These are phyloP conservation scores for Ceratocystis alfenasii DNA, from an alignment of 2,329 filamentous ascomycete genomes.

Conservation along the genomic window DNA sequence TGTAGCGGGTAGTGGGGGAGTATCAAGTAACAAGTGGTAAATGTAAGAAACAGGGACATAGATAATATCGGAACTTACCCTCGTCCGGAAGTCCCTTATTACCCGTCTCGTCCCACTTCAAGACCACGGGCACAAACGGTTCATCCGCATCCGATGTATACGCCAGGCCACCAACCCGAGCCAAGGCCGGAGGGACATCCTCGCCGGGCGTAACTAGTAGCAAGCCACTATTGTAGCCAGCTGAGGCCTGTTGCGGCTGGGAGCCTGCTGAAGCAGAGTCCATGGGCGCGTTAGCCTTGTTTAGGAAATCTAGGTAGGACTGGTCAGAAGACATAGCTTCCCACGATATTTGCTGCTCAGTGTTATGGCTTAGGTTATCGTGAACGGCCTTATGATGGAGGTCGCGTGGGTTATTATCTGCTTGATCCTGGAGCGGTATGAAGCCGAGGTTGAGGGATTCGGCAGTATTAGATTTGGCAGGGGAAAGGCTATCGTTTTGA, in stretches of 20 bases:
- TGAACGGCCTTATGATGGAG: neutral
- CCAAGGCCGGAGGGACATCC: slow-evolving; percentile 48
- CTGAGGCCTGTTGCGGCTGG: slow-evolving; percentile 8
- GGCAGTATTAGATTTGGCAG: neutral
- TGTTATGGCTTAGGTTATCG: slow-evolving; percentile 11
- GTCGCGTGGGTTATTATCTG: neutral
- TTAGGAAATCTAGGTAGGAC: slow-evolving; percentile 71
- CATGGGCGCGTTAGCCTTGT: slow-evolving; percentile 74
- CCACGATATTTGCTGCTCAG: slow-evolving; percentile 9
- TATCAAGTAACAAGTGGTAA: neutral
- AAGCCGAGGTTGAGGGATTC: slow-evolving; percentile 2
- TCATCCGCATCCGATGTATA: slow-evolving; percentile 79
- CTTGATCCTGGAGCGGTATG: slow-evolving; percentile 3
- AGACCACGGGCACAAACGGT: slow-evolving; percentile 64
- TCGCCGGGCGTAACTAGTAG: slow-evolving; percentile 43
- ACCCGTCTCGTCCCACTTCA: slow-evolving; percentile 46
- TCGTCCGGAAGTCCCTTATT: slow-evolving; percentile 46
- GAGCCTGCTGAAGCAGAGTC: slow-evolving; percentile 24
- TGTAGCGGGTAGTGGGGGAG: neutral
- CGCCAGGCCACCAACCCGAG: slow-evolving; percentile 41
- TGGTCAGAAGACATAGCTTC: slow-evolving; percentile 59
- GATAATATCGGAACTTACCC: slow-evolving; percentile 34
- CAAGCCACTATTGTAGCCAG: slow-evolving; percentile 31
- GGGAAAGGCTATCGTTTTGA: neutral
- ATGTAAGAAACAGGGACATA: neutral